phyloP scores from a whole-genome alignment of 768 basidiomycete species.

The Termitomyces heimii region DNA sequence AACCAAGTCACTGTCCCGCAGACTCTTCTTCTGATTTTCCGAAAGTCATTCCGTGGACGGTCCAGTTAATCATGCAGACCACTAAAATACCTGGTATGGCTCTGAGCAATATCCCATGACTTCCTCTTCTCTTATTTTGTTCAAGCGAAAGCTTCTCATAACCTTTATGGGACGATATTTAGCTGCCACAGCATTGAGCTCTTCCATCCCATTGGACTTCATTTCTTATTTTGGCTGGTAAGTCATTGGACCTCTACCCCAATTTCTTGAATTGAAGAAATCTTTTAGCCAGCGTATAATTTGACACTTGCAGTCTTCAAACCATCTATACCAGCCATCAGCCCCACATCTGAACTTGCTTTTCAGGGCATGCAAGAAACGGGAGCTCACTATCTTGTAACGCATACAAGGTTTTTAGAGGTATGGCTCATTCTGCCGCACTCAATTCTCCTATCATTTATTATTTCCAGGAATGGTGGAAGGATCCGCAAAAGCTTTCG shows the following conservation, averaged over 20 bases:
- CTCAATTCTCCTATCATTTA: background rate
- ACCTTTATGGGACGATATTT: background rate
- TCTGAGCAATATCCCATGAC: background rate
- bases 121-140: background rate
- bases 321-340: background rate
- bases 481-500: background rate
- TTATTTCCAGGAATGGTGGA: background rate
- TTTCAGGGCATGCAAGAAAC: background rate
- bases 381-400: background rate
- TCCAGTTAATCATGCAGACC: background rate
- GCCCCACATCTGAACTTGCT: background rate
- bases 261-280: background rate
- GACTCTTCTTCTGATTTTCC: background rate
- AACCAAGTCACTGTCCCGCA: background rate
- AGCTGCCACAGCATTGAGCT: slow-evolving; percentile 6
- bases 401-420: slow-evolving; percentile 3
- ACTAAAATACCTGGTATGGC: background rate
- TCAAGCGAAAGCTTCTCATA: background rate
- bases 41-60: background rate
- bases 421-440: background rate
- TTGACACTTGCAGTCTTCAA: background rate
- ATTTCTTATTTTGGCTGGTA: slow-evolving; percentile 1
- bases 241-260: background rate
- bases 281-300: background rate
- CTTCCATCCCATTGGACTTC: background rate